Conservation (phyloP, 78 protist species). For the Dictyostelium intermedium region DNA sequence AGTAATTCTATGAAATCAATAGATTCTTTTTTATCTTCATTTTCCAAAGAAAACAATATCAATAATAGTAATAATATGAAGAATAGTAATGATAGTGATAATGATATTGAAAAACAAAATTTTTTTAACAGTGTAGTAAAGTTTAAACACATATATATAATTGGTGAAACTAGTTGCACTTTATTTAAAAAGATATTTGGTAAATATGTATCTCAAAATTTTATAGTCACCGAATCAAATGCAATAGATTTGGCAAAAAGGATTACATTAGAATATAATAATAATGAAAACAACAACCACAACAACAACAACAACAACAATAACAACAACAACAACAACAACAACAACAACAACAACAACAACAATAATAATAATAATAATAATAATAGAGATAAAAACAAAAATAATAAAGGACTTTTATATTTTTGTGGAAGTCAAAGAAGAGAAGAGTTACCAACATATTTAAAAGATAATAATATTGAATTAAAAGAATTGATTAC, state of each 20-base stretch:
- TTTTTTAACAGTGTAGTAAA: neutral
- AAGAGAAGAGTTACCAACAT: constrained; percentile 18
- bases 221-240: neutral
- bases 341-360: too few species aligned
- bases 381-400: too few species aligned
- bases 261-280: neutral
- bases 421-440: constrained; percentile 34
- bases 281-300: neutral
- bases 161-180: constrained; percentile 20
- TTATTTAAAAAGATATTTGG: neutral
- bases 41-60: neutral
- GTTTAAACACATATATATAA: neutral
- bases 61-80: neutral
- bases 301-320: too few species aligned
- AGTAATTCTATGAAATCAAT: constrained; percentile 10
- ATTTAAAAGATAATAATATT: neutral
- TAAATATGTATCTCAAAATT: neutral
- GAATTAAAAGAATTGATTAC: neutral
- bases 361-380: too few species aligned
- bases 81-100: neutral
- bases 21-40: neutral
- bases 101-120: neutral
- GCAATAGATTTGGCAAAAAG: neutral
- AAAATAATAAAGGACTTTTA: neutral
- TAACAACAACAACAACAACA: too few species aligned